These are phyloP conservation scores for Porpolomopsis calyptriformis DNA, from an alignment of 768 basidiomycete genomes.

Conservation along the genomic window DNA sequence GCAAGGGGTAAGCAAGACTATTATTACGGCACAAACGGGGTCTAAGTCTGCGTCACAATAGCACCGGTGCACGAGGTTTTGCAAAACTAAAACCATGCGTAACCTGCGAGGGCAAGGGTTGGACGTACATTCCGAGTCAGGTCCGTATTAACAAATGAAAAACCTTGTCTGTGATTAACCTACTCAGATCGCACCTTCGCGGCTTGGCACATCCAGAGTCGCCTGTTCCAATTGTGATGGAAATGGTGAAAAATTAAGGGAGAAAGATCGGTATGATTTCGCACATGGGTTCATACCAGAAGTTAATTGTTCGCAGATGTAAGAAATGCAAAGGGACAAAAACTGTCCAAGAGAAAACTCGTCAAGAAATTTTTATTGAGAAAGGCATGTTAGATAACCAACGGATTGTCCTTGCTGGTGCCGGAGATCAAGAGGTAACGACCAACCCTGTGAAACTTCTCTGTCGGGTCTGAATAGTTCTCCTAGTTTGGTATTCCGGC, in stretches of 20 bases:
- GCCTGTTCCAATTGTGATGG: conserved; percentile 65
- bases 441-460: not conserved
- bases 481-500: conserved; percentile 74
- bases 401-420: conserved; percentile 80
- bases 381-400: conserved; percentile 79
- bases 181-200: conserved; percentile 32
- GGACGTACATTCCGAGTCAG: conserved; percentile 49
- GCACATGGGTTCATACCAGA: not conserved
- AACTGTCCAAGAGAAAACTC: conserved; percentile 77
- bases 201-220: conserved; percentile 40
- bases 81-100: conserved; percentile 80
- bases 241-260: conserved; percentile 58
- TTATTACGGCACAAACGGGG: not conserved
- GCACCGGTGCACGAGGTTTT: conserved; percentile 71
- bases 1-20: conserved; percentile 54
- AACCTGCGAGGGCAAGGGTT: conserved; percentile 78
- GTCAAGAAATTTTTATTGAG: conserved; percentile 79
- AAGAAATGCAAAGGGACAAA: conserved; percentile 91
- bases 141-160: conserved; percentile 19
- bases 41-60: conserved; percentile 17
- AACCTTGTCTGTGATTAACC: not conserved
- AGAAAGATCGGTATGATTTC: conserved; percentile 67
- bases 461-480: conserved; percentile 4
- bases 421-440: conserved; percentile 80
- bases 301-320: conserved; percentile 43